Conservation (phyloP, 257 asterid species). For the Cruciata laevipes region DNA sequence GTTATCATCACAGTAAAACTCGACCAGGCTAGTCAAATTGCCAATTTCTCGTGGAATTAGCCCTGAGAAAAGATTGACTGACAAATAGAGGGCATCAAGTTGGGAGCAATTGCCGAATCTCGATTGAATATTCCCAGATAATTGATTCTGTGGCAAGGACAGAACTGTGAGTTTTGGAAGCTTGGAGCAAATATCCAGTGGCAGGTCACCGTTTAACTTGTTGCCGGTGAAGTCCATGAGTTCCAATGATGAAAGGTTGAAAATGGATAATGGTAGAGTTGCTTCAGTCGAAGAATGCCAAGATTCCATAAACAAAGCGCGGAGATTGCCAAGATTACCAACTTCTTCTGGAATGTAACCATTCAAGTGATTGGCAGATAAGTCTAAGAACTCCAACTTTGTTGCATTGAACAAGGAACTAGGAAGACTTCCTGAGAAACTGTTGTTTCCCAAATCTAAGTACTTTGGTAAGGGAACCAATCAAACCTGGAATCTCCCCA, state of each 20-base stretch:
- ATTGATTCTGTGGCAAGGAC: background rate
- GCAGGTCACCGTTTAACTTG: constrained; percentile 18
- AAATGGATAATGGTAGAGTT: constrained; percentile 13
- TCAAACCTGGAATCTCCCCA: constrained; percentile 23
- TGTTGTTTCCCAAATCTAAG: constrained; percentile 1
- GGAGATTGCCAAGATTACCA: background rate
- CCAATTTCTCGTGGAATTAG: constrained; percentile 5
- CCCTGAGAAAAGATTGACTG: background rate
- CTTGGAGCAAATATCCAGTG: constrained; percentile 12
- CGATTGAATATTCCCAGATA: constrained; percentile 19
- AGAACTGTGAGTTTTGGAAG: constrained; percentile 8
- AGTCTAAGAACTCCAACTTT: background rate
- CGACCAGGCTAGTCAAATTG: background rate
- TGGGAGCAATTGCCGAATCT: constrained; percentile 14
- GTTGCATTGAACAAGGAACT: constrained; percentile 16
- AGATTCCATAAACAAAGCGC: background rate
- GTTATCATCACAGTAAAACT: background rate
- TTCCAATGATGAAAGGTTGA: constrained; percentile 18
- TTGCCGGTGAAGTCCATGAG: background rate
- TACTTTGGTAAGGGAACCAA: constrained; percentile 7
- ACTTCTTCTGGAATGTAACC: constrained; percentile 7
- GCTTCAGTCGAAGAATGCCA: background rate
- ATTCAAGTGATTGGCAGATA: background rate
- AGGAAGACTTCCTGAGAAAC: constrained; percentile 17
- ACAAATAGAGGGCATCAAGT: background rate